Evolutionary conservation across 257 asterid genomes (phyloP).

Genomic region (Solanum paucissectum): DNA sequence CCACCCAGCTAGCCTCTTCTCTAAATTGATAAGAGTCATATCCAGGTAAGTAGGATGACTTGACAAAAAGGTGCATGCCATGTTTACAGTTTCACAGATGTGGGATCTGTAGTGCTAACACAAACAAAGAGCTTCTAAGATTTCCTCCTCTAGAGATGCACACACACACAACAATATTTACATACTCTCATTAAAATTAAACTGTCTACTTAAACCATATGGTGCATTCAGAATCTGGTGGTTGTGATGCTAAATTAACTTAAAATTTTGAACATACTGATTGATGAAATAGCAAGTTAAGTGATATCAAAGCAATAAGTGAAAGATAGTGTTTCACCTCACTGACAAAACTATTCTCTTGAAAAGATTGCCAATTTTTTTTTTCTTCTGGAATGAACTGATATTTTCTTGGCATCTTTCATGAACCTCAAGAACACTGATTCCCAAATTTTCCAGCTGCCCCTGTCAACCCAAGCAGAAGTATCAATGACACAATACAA

Average conservation of each 20-base stretch:
- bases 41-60: not conserved
- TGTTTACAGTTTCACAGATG: not conserved
- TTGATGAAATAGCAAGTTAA: not conserved
- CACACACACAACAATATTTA: not conserved
- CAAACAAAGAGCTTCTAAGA: not conserved
- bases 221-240: not conserved
- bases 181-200: not conserved
- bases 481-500: not conserved
- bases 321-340: conserved; percentile 31
- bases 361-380: conserved; percentile 52
- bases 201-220: not conserved
- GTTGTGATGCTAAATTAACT: not conserved
- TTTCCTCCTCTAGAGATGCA: not conserved
- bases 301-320: not conserved
- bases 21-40: not conserved
- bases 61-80: not conserved
- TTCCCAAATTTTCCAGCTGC: conserved; percentile 34
- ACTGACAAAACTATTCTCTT: conserved; percentile 42
- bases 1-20: not conserved
- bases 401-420: conserved; percentile 63
- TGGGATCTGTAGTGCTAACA: not conserved
- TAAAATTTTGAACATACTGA: not conserved
- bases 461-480: conserved; percentile 32
- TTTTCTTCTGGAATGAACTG: conserved; percentile 43
- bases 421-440: conserved; percentile 41